phyloP scores from a whole-genome alignment of 2,329 filamentous ascomycete species.

The Hortaea sp. region DNA sequence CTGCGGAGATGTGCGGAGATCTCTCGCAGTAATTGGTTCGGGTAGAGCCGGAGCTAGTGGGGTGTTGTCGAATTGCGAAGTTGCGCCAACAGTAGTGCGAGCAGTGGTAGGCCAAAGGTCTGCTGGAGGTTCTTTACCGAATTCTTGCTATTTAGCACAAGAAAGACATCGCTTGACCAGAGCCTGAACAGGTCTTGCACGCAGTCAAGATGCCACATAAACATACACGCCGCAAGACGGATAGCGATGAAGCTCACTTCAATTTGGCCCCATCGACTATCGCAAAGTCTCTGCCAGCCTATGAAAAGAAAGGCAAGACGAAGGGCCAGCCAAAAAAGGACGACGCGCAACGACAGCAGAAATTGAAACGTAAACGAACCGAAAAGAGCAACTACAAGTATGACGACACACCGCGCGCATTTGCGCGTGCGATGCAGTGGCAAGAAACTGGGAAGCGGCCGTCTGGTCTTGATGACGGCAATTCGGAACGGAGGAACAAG shows the following conservation, averaged over 20 bases:
- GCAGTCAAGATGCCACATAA: conserved; percentile 3
- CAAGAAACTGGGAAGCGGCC: conserved; percentile 46
- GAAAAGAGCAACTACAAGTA: conserved; percentile 39
- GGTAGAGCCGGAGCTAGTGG: too few relatives aligned
- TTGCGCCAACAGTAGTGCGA: too few relatives aligned
- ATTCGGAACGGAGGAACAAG: conserved; percentile 34
- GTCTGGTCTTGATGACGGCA: conserved; percentile 64
- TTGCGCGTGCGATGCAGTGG: conserved; percentile 73
- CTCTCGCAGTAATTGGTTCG: too few relatives aligned
- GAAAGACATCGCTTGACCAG: too few relatives aligned
- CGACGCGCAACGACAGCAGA: conserved; percentile 15
- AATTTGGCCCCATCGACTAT: conserved; percentile 51
- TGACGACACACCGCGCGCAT: conserved; percentile 82
- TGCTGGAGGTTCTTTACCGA: too few relatives aligned
- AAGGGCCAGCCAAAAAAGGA: conserved; percentile 22
- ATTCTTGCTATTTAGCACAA: too few relatives aligned
- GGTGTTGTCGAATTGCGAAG: too few relatives aligned
- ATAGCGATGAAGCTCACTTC: conserved; percentile 28
- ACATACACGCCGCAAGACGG: conserved; percentile 14
- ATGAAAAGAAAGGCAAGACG: conserved; percentile 31
- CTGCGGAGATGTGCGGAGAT: too few relatives aligned
- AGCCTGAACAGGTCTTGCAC: too few relatives aligned
- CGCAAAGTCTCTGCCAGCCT: conserved; percentile 49
- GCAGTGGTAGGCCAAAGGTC: too few relatives aligned
- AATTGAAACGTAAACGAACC: conserved; percentile 24